phyloP scores from a whole-genome alignment of 306 rosid genomes.

The Rubus idaeus region DNA sequence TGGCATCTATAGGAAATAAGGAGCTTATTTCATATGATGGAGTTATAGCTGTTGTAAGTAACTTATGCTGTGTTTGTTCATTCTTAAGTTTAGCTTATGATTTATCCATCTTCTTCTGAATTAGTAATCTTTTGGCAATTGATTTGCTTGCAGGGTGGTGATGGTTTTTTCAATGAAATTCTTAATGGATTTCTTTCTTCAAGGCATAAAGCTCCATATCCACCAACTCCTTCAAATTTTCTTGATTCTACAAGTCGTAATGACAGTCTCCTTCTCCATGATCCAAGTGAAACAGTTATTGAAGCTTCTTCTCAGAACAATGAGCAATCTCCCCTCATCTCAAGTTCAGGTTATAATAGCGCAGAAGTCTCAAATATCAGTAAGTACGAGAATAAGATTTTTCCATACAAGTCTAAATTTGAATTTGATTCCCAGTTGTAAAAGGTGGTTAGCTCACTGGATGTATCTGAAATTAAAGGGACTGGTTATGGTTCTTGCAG shows the following conservation, averaged over 20 bases:
- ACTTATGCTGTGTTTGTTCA: constrained; percentile 8
- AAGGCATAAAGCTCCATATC: constrained; percentile 74
- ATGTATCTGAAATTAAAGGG: constrained; percentile 33
- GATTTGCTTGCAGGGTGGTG: constrained; percentile 81
- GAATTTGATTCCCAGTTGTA: constrained; percentile 25
- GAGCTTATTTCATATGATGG: constrained; percentile 88
- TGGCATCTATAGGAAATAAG: constrained; percentile 57
- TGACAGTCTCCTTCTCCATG: constrained; percentile 38
- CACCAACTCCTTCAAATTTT: constrained; percentile 76
- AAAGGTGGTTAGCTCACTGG: constrained; percentile 23
- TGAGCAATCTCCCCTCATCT: constrained; percentile 62
- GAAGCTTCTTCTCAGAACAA: constrained; percentile 45
- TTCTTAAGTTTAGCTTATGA: constrained; percentile 16
- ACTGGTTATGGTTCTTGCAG: constrained; percentile 36
- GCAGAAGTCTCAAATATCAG: constrained; percentile 38
- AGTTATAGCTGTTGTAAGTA: constrained; percentile 83
- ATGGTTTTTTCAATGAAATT: constrained; percentile 97
- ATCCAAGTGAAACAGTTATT: constrained; percentile 38
- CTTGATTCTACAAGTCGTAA: constrained; percentile 36
- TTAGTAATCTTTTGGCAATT: constrained; percentile 30
- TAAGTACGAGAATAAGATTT: constrained; percentile 39
- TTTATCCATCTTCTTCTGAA: constrained; percentile 19
- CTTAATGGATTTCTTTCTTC: constrained; percentile 91
- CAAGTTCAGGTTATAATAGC: constrained; percentile 40
- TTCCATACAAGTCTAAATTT: constrained; percentile 25